Base-by-base conservation (phyloP, 768 basidiomycete species). In the Atractiella rhizophila region DNA sequence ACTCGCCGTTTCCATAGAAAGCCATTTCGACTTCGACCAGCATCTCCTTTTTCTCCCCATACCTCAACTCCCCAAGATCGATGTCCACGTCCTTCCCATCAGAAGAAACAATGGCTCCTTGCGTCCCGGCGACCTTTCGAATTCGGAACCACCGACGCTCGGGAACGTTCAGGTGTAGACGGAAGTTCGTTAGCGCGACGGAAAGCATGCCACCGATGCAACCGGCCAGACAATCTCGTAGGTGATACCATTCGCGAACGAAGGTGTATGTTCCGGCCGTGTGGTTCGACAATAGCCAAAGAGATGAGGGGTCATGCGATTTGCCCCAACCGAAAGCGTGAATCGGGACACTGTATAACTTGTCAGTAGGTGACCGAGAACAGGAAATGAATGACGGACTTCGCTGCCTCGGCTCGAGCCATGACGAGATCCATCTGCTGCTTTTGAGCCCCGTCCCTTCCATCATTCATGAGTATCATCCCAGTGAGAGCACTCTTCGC, bases 241-340 rank as follows among this genome's bases (percentile, higher is more conserved):
- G 71, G 57, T 94, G 81, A 57, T 94, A 59, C 78, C 86, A 94
- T 56, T 91, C 88, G 60, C 79, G 80, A 46, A 94, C 83, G 52
- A 91, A 98, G 4, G 86, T 94, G 62, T 96, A 96, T 23, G 85
- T 91, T 20, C 91, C 91, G 48, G 72, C 72, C 3, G 91, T 94
- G 58, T 96, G 85, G 58, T 94, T 96, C 9, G 86, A 94, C 68
- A 98, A 86, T 34, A 96, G 72, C 91, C 91, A 96, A 26, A 98
- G 69, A 6, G 85, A 88, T 12, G 82, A 82, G 15, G 91, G 91
- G 58, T 96, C 91, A 56, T 96, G 91, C 13, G 82, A 79, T 44
- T 81, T 78, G 21, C 86, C 88, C 54, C 88, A 98, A 38, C 91
- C 91, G 49, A 98, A 76, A 3, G 86, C 78, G 58, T 98, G 88